Percentiles rank a stretch among this genome's conserved stretches.
Conservation (phyloP, 75 land plant species). For the Picea sitchensis region DNA sequence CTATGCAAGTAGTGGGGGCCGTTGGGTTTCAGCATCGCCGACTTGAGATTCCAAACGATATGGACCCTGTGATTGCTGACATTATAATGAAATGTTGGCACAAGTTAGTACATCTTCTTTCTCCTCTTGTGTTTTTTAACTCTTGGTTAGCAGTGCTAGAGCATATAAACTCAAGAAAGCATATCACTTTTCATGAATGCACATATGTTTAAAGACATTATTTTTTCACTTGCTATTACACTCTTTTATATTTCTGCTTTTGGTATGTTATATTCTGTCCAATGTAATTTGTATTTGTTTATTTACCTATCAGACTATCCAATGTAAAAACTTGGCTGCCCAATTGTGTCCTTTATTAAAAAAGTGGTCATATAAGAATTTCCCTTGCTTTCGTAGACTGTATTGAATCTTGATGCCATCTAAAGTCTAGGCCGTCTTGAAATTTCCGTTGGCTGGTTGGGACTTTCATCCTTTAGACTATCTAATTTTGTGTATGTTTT, state of each 20-base stretch:
- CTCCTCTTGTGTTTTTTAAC: neutral
- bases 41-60: conserved; percentile 76
- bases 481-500: neutral
- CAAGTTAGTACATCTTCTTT: conserved; percentile 42
- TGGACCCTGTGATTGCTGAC: conserved; percentile 72
- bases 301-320: neutral
- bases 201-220: neutral
- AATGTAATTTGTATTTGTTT: neutral
- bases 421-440: neutral
- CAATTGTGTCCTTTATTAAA: neutral
- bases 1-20: conserved; percentile 97
- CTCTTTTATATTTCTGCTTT: neutral
- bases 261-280: neutral
- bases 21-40: conserved; percentile 88
- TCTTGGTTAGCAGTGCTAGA: conserved; percentile 6
- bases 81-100: conserved; percentile 76
- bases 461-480: neutral
- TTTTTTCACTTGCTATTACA: neutral
- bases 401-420: neutral
- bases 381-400: neutral
- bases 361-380: neutral
- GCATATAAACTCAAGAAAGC: neutral
- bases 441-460: neutral
- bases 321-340: neutral
- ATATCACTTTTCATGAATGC: neutral